Percentiles rank a stretch among this genome's conserved stretches.
Conservation (phyloP, 768 basidiomycete species). For the Leccinellum luteum region DNA sequence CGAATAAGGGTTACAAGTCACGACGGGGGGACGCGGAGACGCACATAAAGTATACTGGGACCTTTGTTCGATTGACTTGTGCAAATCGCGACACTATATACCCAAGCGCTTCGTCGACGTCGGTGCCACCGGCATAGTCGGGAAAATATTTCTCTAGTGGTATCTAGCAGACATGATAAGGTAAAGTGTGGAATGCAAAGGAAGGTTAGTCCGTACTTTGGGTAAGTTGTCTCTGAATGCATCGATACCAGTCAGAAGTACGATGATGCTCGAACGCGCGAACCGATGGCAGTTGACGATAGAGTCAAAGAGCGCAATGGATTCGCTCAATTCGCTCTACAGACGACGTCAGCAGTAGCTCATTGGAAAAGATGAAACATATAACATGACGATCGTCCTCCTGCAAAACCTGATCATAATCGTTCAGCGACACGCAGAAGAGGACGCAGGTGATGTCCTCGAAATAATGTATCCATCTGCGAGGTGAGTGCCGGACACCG, state of each 20-base stretch:
- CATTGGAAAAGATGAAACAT: background rate
- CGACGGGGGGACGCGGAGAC: background rate
- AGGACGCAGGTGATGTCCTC: background rate
- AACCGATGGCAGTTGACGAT: background rate
- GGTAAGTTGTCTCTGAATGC: background rate
- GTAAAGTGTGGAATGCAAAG: background rate
- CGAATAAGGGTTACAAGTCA: background rate
- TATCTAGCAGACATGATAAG: background rate
- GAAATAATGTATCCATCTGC: background rate
- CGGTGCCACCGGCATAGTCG: background rate
- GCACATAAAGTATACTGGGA: background rate
- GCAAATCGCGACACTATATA: background rate
- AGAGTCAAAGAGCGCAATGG: background rate
- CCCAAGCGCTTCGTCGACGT: background rate
- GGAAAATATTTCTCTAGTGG: slow-evolving; percentile 1
- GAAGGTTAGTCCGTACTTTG: background rate
- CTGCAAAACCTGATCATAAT: background rate
- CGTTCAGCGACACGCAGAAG: background rate
- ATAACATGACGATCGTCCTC: background rate
- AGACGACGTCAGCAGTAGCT: background rate
- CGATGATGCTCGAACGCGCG: background rate
- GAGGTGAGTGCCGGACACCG: background rate
- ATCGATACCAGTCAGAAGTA: background rate
- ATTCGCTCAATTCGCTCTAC: background rate
- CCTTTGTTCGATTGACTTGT: background rate